Evolutionary conservation across 345 rosid genomes (phyloP), one percentile per base, ranked within the genome.

Genomic region (Linum tenue): DNA sequence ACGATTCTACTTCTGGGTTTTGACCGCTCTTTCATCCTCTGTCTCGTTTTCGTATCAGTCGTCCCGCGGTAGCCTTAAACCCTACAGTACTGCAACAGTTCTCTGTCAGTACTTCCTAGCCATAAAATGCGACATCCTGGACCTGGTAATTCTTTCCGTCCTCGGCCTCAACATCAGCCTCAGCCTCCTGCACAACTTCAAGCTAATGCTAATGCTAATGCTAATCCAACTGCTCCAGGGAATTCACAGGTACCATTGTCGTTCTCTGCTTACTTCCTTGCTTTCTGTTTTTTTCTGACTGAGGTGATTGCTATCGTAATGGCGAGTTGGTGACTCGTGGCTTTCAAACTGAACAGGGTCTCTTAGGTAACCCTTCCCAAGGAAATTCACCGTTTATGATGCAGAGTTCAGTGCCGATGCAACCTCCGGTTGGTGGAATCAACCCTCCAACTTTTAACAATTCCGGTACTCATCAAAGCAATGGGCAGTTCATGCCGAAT

Each of bases 361-460:
- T 59, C 12, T 39, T 12, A 5, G 16, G 11, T 8, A 39, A 56
- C 5, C 12, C 50, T 56, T 64, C 56, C 64, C 76, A 48, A 72
- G 31, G 53, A 11, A 72, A 70, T 53, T 15, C 53, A 48, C 53
- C 53, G 14, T 9, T 9, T 15, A 9, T 48, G 53, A 9, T 48
- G 9, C 53, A 48, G 53, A 48, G 14, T 15, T 37, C 71, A 4
- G 51, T 72, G 63, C 65, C 67, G 51, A n/a, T 64, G 60, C 82
- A 68, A 22, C 67, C 77, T 70, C 84, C 73, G 31, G 16, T 69
- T 62, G 81, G 84, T 61, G 31, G 68, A 41, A 62, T 72, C 67
- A 80, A 71, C 65, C 78, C 79, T 43, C 85, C 77, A 41, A 55
- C 80, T 61, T 69, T 72, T 14, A 76, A 44, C 62, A 58, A 51